Percentiles rank a stretch among this genome's conserved stretches.
Conservation (phyloP, 2,329 filamentous ascomycete genomes). For the Aspergillus sclerotialis region DNA sequence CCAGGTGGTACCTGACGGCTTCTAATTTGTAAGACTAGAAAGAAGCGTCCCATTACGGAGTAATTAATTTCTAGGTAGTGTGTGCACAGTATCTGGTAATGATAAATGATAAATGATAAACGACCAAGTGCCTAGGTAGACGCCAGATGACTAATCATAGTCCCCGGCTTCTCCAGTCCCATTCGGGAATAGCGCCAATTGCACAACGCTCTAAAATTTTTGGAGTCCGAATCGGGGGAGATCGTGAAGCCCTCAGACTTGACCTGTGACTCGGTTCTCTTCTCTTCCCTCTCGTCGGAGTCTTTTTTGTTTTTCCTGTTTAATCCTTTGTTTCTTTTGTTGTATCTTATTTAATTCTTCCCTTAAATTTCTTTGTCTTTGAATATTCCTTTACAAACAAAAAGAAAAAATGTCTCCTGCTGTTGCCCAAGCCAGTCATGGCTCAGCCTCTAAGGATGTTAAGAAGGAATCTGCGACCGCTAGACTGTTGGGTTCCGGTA, state of each 20-base stretch:
- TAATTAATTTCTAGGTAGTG: no score
- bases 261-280: neutral
- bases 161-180: neutral
- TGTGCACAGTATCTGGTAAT: no score
- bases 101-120: no score
- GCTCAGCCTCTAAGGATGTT: conserved; percentile 50
- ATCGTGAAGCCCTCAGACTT: neutral
- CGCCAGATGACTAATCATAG: neutral
- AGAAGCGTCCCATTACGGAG: no score
- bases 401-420: conserved; percentile 50
- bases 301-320: neutral
- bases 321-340: neutral
- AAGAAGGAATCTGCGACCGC: conserved; percentile 88
- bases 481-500: conserved; percentile 86
- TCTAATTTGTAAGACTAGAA: no score
- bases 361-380: conserved; percentile 1
- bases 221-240: conserved; percentile 1
- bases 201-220: neutral
- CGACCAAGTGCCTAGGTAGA: neutral
- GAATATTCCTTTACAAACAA: neutral
- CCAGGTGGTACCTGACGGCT: no score
- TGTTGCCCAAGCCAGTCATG: conserved; percentile 27
- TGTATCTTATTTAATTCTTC: neutral
- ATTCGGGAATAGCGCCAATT: conserved; percentile 2
- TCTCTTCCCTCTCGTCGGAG: neutral